phyloP scores from a whole-genome alignment of 306 rosid species.

The Mimosa pudica region DNA sequence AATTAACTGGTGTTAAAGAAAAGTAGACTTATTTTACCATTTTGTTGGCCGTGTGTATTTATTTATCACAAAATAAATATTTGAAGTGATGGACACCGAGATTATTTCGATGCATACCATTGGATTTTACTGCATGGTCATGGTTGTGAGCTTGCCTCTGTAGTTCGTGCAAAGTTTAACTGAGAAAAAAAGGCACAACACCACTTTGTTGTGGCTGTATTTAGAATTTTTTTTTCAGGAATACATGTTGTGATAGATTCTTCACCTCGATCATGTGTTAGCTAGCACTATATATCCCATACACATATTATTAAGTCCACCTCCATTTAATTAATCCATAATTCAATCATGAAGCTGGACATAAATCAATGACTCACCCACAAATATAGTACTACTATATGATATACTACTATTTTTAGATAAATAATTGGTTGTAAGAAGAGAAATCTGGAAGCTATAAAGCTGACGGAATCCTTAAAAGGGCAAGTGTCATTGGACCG shows the following conservation, averaged over 20 bases:
- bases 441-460: slow-evolving; percentile 25
- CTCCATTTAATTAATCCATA: neutral
- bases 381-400: neutral
- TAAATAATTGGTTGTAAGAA: neutral
- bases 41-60: neutral
- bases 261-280: neutral
- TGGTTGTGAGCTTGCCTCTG: slow-evolving; percentile 28
- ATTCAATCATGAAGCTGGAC: neutral
- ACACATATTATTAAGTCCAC: neutral
- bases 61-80: no score
- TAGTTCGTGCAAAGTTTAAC: slow-evolving; percentile 19
- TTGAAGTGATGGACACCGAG: neutral
- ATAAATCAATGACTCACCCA: neutral
- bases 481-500: slow-evolving; percentile 12
- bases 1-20: neutral
- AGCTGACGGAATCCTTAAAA: neutral
- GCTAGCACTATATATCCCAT: neutral
- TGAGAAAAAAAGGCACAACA: neutral
- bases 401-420: neutral
- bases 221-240: neutral
- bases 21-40: no score
- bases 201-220: neutral
- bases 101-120: no score
- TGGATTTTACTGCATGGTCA: neutral
- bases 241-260: neutral